Evolutionary conservation across 2,329 filamentous ascomycete species (phyloP), one percentile per base, ranked within the genome.

Genomic region (Colletotrichum lentis): DNA sequence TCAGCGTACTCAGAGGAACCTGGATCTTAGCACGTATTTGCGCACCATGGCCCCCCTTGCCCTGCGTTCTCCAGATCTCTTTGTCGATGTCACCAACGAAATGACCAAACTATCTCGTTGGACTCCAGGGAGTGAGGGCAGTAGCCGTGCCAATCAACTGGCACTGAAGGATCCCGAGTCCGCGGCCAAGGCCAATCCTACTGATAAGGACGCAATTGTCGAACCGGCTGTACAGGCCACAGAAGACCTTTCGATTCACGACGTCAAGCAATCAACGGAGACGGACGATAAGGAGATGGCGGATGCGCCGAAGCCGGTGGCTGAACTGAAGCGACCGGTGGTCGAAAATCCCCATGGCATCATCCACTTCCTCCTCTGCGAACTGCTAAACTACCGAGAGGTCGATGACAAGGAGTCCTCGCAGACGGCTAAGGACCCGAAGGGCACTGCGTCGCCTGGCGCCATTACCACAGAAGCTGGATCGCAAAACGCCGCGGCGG

Each of bases 281-380:
- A 74, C 79, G 12, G 79, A 77, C 54, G 87, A 89, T 71, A 87
- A 87, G 72, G 85, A 88, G 31, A 86, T 88, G 81, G 77, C 82
- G 2, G 91, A 93, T 73, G 85, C 82, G 22, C 83, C 86, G 3
- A 97, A 95, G 77, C 71, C 83, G 3, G 73, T 80, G 0, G 76
- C 80, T 43, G 94, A 97, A 69, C 80, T 88, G 47, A 97, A 96
- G 79, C 84, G 92, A 10, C 95, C 96, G 1, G 85, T 94, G 14
- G 89, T 97, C 6, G 94, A 97, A 77, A 94, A 96, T 70, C 93
- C 95, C 0, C 96, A 98, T 77, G 96, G 96, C 4, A 93, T 99
- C 3, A 90, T 99, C 66, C 93, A 98, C 75, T 99, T 97, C 78
- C 84, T 99, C 24, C 88, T 99, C 5, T 96, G 92, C 67, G 96